Evolutionary conservation across 768 basidiomycete genomes (phyloP), one percentile per base, ranked within the genome.

Genomic region (Agrocybe chaxingu): DNA sequence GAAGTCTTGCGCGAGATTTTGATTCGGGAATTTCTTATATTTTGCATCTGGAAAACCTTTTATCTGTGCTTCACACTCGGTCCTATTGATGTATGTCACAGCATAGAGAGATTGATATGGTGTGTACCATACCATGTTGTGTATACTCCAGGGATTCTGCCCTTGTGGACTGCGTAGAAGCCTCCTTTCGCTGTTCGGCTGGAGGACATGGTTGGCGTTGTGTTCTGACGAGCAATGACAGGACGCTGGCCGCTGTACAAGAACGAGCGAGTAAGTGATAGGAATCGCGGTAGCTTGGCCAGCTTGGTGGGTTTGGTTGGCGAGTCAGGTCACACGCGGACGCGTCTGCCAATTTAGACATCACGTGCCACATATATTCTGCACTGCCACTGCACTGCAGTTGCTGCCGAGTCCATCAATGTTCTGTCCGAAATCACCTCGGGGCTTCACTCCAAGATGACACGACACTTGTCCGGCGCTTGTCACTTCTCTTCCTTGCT

Each of bases 101-200:
- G 44, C 43, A 7, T 30, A 41, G 10, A 40, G 9, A 33, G 18
- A 42, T 47, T 48, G 10, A 11, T 10, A 46, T 36, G 29, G 9
- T 31, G 43, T 24, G 13, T 12, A 31, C 47, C 74, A 57, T 60
- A 88, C 92, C 93, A 96, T 24, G 82, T 77, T 2, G 53, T 51
- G 63, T 84, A 94, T 3, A 94, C 70, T 0, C 92, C 92, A 0
- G 83, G 75, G 8, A 59, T 54, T 33, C 71, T 69, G 8, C 92
- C 92, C n/a, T 65, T 71, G 33, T 70, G 73, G 7, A 96, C 91
- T 19, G 89, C 87, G 62, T 92, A 93, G 63, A 77, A 91, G 3
- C 63, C 71, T n/a, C 56, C 68, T 62, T 78, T 81, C 8, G 24
- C 24, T 24, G 60, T 44, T 40, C 50, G 40, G 48, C 63, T 67